A percentile compares a stretch with the other conserved stretches of the same genome.
These are phyloP conservation scores for Leccinum pachyderme DNA, from an alignment of 1,284 basidiomycete genomes.

Conservation along the genomic window DNA sequence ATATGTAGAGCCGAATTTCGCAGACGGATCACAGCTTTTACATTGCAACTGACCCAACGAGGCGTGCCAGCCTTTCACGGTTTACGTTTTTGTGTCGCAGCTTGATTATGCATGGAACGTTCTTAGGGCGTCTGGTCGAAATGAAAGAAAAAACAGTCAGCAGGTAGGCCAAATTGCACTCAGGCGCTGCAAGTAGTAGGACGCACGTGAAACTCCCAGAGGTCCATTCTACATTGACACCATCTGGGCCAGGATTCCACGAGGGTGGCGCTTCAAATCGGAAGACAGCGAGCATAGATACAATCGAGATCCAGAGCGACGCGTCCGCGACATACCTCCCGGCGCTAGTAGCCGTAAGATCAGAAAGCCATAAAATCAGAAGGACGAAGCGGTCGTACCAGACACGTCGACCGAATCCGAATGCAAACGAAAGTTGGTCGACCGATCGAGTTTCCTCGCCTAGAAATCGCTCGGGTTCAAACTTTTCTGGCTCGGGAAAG, in stretches of 20 bases:
- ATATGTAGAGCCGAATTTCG: no score
- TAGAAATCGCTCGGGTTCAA: conserved; percentile 44
- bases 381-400: no score
- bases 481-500: conserved; percentile 43
- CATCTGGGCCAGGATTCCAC: conserved; percentile 24
- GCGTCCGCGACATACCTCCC: no score
- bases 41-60: conserved; percentile 7
- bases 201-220: conserved; percentile 25
- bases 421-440: conserved; percentile 40
- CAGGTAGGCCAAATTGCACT: neutral
- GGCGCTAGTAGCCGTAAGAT: no score
- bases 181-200: neutral
- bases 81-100: conserved; percentile 11
- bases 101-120: conserved; percentile 15
- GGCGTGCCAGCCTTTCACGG: conserved; percentile 11
- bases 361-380: no score
- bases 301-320: conserved; percentile 32
- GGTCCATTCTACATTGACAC: conserved; percentile 23
- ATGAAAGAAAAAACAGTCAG: neutral
- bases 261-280: conserved; percentile 11
- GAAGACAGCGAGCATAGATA: conserved; percentile 21
- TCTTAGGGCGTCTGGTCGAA: conserved; percentile 12
- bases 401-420: conserved; percentile 47
- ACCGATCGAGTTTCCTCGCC: conserved; percentile 22
- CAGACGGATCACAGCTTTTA: no score